Percentiles rank a stretch among this genome's conserved stretches.
These are phyloP conservation scores for Calocera cornea DNA, from an alignment of 768 basidiomycete species.

Conservation along the genomic window DNA sequence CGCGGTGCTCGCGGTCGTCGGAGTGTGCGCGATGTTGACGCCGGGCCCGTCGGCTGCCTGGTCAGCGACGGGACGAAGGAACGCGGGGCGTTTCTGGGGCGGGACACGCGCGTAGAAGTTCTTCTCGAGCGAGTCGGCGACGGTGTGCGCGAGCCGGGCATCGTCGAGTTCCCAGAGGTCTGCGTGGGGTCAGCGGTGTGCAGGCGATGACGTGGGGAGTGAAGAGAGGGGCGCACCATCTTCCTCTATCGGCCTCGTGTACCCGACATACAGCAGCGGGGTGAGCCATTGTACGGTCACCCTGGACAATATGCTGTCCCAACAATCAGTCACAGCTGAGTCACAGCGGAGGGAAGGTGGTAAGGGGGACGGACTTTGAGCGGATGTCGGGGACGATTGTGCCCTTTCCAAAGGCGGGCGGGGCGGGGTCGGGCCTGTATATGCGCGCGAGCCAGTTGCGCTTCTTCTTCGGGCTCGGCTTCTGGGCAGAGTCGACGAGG, in stretches of 20 bases:
- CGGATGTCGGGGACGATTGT: slow-evolving; percentile 33
- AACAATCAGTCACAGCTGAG: neutral
- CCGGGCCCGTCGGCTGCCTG: neutral
- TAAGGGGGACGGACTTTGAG: neutral
- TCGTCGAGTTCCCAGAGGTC: slow-evolving; percentile 43
- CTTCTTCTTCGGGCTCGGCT: neutral
- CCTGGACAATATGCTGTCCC: slow-evolving; percentile 31
- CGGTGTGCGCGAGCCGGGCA: slow-evolving; percentile 25
- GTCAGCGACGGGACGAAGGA: neutral
- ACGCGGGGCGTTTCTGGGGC: slow-evolving; percentile 31
- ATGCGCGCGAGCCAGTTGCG: slow-evolving; percentile 4
- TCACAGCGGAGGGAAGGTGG: neutral
- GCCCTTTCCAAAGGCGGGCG: slow-evolving; percentile 37
- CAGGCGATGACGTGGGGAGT: neutral
- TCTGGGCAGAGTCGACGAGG: too few species aligned
- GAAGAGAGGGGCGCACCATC: slow-evolving; percentile 30
- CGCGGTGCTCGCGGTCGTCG: slow-evolving; percentile 11
- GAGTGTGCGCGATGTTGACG: neutral
- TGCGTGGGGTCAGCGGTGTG: slow-evolving; percentile 15
- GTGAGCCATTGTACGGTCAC: slow-evolving; percentile 42
- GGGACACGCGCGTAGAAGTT: slow-evolving; percentile 40
- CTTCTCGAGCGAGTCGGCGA: slow-evolving; percentile 33
- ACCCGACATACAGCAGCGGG: slow-evolving; percentile 44
- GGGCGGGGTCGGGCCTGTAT: slow-evolving; percentile 27
- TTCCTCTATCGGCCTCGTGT: slow-evolving; percentile 41